Conservation (phyloP, 148 eudicot species). For the Agrostemma githago region DNA sequence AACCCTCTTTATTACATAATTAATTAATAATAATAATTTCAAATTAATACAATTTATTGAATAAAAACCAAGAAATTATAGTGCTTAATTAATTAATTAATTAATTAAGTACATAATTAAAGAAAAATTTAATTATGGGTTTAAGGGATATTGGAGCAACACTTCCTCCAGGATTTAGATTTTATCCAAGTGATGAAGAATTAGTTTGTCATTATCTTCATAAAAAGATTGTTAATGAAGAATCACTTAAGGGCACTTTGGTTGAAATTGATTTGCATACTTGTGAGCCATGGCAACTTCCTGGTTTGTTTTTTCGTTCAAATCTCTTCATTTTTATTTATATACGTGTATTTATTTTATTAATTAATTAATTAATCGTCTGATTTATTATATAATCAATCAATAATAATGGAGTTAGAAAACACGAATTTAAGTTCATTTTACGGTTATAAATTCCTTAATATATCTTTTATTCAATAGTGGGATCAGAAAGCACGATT, state of each 20-base stretch:
- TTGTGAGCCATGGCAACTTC: constrained; percentile 99
- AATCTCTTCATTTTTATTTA: neutral
- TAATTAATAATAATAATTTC: too few species aligned
- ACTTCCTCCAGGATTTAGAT: constrained; percentile 93
- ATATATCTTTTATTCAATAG: too few species aligned
- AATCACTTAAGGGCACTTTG: constrained; percentile 60
- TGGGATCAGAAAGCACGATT: too few species aligned
- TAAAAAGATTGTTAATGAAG: constrained; percentile 68
- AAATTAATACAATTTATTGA: neutral
- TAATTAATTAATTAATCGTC: neutral
- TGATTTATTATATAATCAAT: too few species aligned
- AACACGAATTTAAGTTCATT: too few species aligned
- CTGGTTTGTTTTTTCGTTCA: constrained; percentile 43
- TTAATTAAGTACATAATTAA: neutral
- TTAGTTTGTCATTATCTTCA: constrained; percentile 79
- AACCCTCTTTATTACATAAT: neutral
- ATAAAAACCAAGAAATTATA: neutral
- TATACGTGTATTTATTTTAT: too few species aligned
- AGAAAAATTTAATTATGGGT: constrained; percentile 38
- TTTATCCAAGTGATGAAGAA: constrained; percentile 90
- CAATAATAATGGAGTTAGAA: too few species aligned
- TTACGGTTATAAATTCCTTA: neutral
- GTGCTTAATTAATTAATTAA: neutral
- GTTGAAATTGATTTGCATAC: constrained; percentile 82
- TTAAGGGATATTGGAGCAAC: constrained; percentile 74